Evolutionary conservation across 352 stramenopile species (phyloP).

Genomic region (Phytophthora pluvialis): DNA sequence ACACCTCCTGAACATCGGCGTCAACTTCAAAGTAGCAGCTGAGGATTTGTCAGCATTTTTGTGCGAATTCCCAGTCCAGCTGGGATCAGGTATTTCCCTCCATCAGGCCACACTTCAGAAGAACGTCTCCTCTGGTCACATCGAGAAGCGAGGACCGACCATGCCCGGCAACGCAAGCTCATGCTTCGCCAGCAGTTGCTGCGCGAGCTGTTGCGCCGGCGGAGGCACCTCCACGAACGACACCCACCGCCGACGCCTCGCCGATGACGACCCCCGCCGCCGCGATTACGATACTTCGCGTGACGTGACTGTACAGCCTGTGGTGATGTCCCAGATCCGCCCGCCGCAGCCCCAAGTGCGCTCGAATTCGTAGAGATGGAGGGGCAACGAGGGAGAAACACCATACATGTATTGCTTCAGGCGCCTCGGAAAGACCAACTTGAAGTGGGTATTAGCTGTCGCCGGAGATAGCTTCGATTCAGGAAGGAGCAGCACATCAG

Average conservation of each 20-base stretch:
- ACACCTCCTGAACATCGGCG: slow-evolving; percentile 1
- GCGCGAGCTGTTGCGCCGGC: slow-evolving; percentile 24
- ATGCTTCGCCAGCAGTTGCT: slow-evolving; percentile 30
- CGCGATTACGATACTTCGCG: slow-evolving; percentile 30
- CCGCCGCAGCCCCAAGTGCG: slow-evolving; percentile 29
- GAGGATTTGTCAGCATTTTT: slow-evolving; percentile 21
- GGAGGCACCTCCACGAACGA: slow-evolving; percentile 10
- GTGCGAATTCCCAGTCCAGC: neutral
- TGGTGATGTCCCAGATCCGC: slow-evolving; percentile 39
- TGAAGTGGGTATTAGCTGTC: slow-evolving; percentile 1
- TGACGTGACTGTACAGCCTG: slow-evolving; percentile 36
- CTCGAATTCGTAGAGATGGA: neutral
- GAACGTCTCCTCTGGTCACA: slow-evolving; percentile 16
- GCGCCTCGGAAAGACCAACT: slow-evolving; percentile 4
- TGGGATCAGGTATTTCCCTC: slow-evolving; percentile 25
- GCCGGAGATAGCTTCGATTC: slow-evolving; percentile 7
- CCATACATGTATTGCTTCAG: neutral
- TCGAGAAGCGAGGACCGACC: slow-evolving; percentile 13
- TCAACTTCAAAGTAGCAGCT: slow-evolving; percentile 23
- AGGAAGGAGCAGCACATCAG: slow-evolving; percentile 9
- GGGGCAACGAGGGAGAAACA: too few relatives aligned
- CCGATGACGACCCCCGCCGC: slow-evolving; percentile 29
- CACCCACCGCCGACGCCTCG: slow-evolving; percentile 22
- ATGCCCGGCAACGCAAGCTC: slow-evolving; percentile 27
- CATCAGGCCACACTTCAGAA: slow-evolving; percentile 22